Percentiles rank a stretch among this genome's conserved stretches.
Conservation (phyloP, 2,329 filamentous ascomycete genomes). For the Lasiodiplodia citricola region DNA sequence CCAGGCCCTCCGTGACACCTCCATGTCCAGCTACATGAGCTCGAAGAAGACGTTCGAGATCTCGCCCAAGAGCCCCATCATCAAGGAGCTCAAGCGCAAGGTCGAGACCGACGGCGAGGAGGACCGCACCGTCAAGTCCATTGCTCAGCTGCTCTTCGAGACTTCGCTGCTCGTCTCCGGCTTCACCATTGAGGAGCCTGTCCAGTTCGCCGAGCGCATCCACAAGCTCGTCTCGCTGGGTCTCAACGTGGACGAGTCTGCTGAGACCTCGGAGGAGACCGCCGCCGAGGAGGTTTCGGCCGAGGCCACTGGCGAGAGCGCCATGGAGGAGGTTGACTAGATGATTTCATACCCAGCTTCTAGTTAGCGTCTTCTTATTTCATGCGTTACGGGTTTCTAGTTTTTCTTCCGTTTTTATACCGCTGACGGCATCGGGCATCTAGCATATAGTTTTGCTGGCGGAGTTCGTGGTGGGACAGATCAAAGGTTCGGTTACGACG, state of each 20-base stretch:
- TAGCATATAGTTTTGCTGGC: constrained; percentile 22
- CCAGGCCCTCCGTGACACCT: constrained; percentile 98
- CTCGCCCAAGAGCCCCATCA: constrained; percentile 96
- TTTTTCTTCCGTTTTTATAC: constrained; percentile 19
- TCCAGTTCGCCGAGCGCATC: constrained; percentile 97
- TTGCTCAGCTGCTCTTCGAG: constrained; percentile 98
- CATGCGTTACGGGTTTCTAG: constrained; percentile 19
- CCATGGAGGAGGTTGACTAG: constrained; percentile 99
- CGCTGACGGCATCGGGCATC: constrained; percentile 24
- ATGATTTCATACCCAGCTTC: constrained; percentile 12
- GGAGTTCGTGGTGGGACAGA: constrained; percentile 25
- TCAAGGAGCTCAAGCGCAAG: constrained; percentile 99
- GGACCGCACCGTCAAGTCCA: constrained; percentile 98
- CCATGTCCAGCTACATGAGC: constrained; percentile 99
- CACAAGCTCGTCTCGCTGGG: constrained; percentile 99
- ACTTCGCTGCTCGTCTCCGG: constrained; percentile 97
- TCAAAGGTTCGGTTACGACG: constrained; percentile 25
- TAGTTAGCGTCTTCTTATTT: constrained; percentile 22
- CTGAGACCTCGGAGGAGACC: constrained; percentile 69
- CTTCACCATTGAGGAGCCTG: constrained; percentile 99
- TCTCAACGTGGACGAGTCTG: constrained; percentile 94
- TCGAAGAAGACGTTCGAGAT: constrained; percentile 99
- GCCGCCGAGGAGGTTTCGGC: constrained; percentile 64
- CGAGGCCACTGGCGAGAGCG: constrained; percentile 78
- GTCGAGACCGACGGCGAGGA: constrained; percentile 96